Evolutionary conservation across 1,139 yeast species (phyloP).

Genomic region (Scheffersomyces segobiensis): DNA sequence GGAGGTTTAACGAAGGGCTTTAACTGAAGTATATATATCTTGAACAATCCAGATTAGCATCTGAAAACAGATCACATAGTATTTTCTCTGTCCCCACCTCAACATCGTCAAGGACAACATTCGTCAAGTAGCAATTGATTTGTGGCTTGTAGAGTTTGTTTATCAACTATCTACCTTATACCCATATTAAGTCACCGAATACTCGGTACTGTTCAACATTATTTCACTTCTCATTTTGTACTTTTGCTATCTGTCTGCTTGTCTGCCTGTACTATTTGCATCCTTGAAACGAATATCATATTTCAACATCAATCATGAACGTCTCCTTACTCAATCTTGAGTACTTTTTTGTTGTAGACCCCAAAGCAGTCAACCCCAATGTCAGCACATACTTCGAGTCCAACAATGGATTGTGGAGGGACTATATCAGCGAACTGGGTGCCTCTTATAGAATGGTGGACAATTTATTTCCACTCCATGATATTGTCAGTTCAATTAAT

Average conservation of each 20-base stretch:
- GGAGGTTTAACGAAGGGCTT: not conserved
- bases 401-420: constrained; percentile 36
- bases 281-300: not conserved
- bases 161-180: not conserved
- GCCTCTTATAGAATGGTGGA: constrained; percentile 23
- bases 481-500: constrained; percentile 17
- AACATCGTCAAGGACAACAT: not conserved
- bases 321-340: constrained; percentile 33
- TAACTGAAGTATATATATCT: not conserved
- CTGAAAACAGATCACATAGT: not conserved
- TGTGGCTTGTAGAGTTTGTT: not conserved
- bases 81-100: not conserved
- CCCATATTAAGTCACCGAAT: not conserved
- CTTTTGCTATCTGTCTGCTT: not conserved
- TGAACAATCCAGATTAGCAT: not conserved
- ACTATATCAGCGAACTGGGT: constrained; percentile 10
- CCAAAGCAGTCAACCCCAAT: constrained; percentile 24
- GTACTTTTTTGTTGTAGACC: constrained; percentile 36
- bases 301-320: constrained; percentile 7
- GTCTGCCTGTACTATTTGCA: not conserved
- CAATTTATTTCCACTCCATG: constrained; percentile 23
- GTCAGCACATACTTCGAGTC: constrained; percentile 29
- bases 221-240: not conserved
- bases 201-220: not conserved
- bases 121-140: not conserved